A percentile compares a stretch with the other conserved stretches of the same genome.
Conservation (phyloP, 257 asterid genomes). For the Nicotiana noctiflora region DNA sequence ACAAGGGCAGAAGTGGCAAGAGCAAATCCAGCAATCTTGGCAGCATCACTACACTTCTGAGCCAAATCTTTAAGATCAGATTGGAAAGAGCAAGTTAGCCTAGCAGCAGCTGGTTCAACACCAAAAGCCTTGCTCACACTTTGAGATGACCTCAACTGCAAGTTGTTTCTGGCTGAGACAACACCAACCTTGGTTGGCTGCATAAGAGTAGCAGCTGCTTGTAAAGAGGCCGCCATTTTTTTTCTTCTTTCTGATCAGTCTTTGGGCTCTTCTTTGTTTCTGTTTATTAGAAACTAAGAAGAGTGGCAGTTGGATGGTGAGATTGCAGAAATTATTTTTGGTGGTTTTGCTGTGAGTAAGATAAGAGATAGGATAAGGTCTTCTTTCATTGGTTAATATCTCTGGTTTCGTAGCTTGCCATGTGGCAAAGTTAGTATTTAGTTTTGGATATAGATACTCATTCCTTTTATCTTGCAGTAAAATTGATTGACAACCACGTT, state of each 20-base stretch:
- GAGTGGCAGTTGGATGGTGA: slow-evolving; percentile 14
- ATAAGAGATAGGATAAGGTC: slow-evolving; percentile 72
- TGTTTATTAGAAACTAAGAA: slow-evolving; percentile 11
- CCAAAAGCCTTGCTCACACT: slow-evolving; percentile 56
- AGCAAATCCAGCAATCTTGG: slow-evolving; percentile 92
- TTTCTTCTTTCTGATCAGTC: background rate
- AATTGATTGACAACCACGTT: slow-evolving; percentile 10
- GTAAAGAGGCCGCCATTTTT: slow-evolving; percentile 77
- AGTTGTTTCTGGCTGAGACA: slow-evolving; percentile 41
- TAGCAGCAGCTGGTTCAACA: slow-evolving; percentile 37
- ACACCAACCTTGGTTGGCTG: slow-evolving; percentile 67
- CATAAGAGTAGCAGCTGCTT: slow-evolving; percentile 89
- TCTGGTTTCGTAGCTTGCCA: slow-evolving; percentile 33
- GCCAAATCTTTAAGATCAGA: slow-evolving; percentile 74
- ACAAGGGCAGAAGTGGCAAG: slow-evolving; percentile 98
- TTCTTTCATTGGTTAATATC: slow-evolving; percentile 42
- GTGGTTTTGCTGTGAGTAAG: slow-evolving; percentile 43
- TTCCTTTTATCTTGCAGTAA: slow-evolving; percentile 13
- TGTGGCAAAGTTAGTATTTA: slow-evolving; percentile 27
- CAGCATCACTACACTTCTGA: slow-evolving; percentile 76
- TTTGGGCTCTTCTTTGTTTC: background rate
- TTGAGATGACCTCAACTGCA: slow-evolving; percentile 53
- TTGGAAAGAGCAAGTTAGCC: slow-evolving; percentile 75
- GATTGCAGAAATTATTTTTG: slow-evolving; percentile 20
- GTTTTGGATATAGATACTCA: slow-evolving; percentile 11